A percentile compares a stretch with the other conserved stretches of the same genome.
Evolutionary conservation across 2,329 filamentous ascomycete genomes (phyloP).

Genomic region (Ilyonectria mors-panacis): DNA sequence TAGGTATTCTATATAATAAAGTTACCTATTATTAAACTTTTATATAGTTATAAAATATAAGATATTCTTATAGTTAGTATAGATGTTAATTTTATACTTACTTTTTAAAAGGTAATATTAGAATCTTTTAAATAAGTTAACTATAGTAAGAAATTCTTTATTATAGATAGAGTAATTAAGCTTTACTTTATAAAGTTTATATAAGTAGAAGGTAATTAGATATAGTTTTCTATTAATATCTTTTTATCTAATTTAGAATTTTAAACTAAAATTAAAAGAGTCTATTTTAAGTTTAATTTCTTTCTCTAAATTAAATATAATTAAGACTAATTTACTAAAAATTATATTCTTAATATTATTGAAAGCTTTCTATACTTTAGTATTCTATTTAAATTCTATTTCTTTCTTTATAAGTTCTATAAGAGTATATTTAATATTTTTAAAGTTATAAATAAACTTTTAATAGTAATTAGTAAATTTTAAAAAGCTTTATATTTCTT

Average conservation of each 20-base stretch:
- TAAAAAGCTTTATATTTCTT: conserved; percentile 37
- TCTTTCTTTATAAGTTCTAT: conserved; percentile 26
- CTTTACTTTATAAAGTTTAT: conserved; percentile 39
- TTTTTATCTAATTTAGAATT: conserved; percentile 28
- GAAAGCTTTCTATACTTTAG: conserved; percentile 13
- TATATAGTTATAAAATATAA: conserved; percentile 32
- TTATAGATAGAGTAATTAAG: conserved; percentile 46
- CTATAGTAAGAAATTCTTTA: conserved; percentile 44
- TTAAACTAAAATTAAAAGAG: conserved; percentile 25
- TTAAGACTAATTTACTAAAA: conserved; percentile 12
- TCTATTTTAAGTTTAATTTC: conserved; percentile 33
- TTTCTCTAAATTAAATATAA: conserved; percentile 26
- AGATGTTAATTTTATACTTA: conserved; percentile 37
- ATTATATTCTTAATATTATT: conserved; percentile 23
- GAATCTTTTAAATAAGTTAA: conserved; percentile 46
- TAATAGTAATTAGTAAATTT: conserved; percentile 9
- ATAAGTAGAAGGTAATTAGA: conserved; percentile 34
- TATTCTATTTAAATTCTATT: conserved; percentile 10
- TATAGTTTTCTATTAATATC: conserved; percentile 31
- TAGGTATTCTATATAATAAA: conserved; percentile 36
- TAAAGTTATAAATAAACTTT: conserved; percentile 34
- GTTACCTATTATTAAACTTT: conserved; percentile 35
- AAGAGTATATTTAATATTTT: conserved; percentile 11
- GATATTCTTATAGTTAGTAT: conserved; percentile 45
- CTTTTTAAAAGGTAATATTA: conserved; percentile 37